Evolutionary conservation across 305 asterid species (phyloP).

Genomic region (Solanum hybrid): DNA sequence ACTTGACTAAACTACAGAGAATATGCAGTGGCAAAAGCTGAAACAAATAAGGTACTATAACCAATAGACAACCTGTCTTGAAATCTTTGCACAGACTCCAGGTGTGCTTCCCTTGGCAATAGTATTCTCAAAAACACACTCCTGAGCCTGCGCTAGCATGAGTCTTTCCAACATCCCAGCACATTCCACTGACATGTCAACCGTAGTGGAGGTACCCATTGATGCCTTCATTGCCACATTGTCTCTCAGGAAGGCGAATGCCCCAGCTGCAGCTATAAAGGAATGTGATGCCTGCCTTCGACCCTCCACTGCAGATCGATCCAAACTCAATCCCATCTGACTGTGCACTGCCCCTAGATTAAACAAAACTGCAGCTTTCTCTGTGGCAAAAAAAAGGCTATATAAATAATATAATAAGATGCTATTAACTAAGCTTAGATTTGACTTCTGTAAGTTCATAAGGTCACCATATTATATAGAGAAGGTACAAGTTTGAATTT

Average conservation of each 20-base stretch:
- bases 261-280: constrained; percentile 92
- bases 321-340: constrained; percentile 85
- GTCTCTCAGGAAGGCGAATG: constrained; percentile 81
- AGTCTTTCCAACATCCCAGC: constrained; percentile 95
- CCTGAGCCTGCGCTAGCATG: constrained; percentile 99
- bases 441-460: not conserved
- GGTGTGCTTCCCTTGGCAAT: constrained; percentile 95
- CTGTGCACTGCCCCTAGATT: constrained; percentile 94
- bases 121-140: constrained; percentile 91
- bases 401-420: not conserved
- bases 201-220: constrained; percentile 64
- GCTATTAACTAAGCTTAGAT: too few relatives aligned
- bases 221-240: constrained; percentile 85
- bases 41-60: not conserved
- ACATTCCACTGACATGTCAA: constrained; percentile 88
- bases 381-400: constrained; percentile 23
- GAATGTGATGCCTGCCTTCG: constrained; percentile 95
- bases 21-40: not conserved
- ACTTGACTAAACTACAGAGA: not conserved
- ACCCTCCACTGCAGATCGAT: constrained; percentile 86
- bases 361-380: constrained; percentile 93
- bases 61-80: constrained; percentile 66
- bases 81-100: constrained; percentile 90
- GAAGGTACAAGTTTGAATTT: not conserved
- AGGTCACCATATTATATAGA: not conserved